A percentile compares a stretch with the other conserved stretches of the same genome.
Conservation (phyloP, 2,329 filamentous ascomycete genomes). For the Talaromyces islandicus region DNA sequence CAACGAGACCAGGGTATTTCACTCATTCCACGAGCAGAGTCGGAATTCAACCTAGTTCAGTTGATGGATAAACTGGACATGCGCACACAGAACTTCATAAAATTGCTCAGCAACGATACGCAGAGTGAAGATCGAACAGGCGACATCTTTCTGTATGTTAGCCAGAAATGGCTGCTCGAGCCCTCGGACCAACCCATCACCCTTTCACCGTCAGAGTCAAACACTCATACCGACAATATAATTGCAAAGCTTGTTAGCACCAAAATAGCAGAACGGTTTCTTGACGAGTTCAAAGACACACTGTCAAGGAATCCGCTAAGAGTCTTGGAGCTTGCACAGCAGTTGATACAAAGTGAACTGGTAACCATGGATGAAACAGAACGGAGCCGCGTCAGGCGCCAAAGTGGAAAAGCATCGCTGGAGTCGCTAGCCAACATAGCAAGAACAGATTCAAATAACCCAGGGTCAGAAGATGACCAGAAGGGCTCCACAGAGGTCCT, state of each 20-base stretch:
- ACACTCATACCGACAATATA: slow-evolving; percentile 21
- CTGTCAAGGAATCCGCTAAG: slow-evolving; percentile 34
- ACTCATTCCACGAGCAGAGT: slow-evolving; percentile 20
- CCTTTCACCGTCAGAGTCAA: slow-evolving; percentile 12
- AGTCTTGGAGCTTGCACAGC: slow-evolving; percentile 36
- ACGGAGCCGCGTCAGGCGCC: slow-evolving; percentile 1
- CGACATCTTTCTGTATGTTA: slow-evolving; percentile 38
- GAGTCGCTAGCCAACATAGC: slow-evolving; percentile 30
- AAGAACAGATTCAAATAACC: slow-evolving; percentile 14
- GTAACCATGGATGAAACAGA: slow-evolving; percentile 11
- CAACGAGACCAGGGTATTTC: slow-evolving; percentile 18
- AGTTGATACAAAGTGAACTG: slow-evolving; percentile 35
- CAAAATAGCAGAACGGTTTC: slow-evolving; percentile 36
- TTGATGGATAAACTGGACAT: slow-evolving; percentile 30
- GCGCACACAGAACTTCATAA: slow-evolving; percentile 32
- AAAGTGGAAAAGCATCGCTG: slow-evolving; percentile 23
- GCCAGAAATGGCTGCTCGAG: slow-evolving; percentile 35
- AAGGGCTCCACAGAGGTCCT: slow-evolving; percentile 31
- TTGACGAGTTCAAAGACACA: slow-evolving; percentile 38
- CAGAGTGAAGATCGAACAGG: slow-evolving; percentile 34
- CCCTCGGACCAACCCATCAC: slow-evolving; percentile 12
- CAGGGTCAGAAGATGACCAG: slow-evolving; percentile 6
- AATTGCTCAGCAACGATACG: slow-evolving; percentile 32
- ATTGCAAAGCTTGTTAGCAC: slow-evolving; percentile 33
- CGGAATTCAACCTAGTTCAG: slow-evolving; percentile 22